Base-by-base conservation (phyloP, 2,329 filamentous ascomycete genomes). In the Endocalyx cinctus region DNA sequence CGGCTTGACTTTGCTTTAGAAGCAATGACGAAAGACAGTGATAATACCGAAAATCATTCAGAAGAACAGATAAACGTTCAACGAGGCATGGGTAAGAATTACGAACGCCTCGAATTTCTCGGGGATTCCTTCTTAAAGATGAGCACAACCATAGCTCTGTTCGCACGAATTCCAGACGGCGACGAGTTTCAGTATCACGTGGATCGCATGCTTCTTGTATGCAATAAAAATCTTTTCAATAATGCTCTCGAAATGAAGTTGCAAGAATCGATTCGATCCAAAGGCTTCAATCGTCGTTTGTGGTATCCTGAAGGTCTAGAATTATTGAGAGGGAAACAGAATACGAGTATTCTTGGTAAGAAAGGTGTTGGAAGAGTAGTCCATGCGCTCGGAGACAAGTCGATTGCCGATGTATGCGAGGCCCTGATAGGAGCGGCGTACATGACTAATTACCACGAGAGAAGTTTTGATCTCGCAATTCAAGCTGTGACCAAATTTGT, bases 51-150 rank as follows among this genome's bases (percentile, higher is more conserved):
- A 6, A 86, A 94, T 23, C 75, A 87, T 39, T 69, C 67, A 1
- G 66, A 73, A 20, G 71, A 82, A 36, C 76, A 84, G 25, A 61
- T 87, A 33, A 85, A 88, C 46, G 79, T 89, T 29, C 84, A 88
- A 47, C 68, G 74, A 29, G 89, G 88, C 3, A 95, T 95, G 87
- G 87, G 88, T 2, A 82, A 82, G 25, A 97, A 97, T 48, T 98
- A 98, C 50, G 92, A 98, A 58, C 77, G 92, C 10, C 71, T 97
- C 0, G 92, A 98, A 51, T 94, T 96, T 39, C 70, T 97, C 3
- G 92, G 92, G 0, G 92, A 98, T 56, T 85, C 83, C 20, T 95
- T 96, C 51, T 70, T 98, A 38, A 98, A 98, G 61, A 90, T 96
- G 81, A 87, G 86, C 10, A 96, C 90, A 0, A 90, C 89, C 0